Base-by-base conservation (phyloP, 208 protist species). In the Vickermania spadyakhi region DNA sequence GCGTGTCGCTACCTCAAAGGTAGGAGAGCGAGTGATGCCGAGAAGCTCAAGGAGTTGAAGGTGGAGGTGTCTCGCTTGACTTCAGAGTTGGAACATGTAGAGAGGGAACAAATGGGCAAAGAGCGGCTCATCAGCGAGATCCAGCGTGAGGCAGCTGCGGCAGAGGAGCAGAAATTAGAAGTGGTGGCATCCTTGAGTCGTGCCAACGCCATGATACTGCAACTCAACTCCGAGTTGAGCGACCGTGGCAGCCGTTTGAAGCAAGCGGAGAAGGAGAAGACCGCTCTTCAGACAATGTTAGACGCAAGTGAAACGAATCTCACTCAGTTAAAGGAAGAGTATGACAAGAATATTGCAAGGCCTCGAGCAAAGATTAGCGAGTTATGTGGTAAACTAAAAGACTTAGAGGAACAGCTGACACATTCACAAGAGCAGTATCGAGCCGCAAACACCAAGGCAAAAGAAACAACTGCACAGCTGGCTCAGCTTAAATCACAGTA, bases 1-100 rank as follows among this genome's bases (percentile, higher is more conserved):
- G 66, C 69, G n/a, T 79, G 70, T 41, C 66, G 70, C 13, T 75
- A 70, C 29, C 77, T 84, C 42, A 68, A 79, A 60, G 56, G 58
- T 1, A 53, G 72, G 52, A 55, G 73, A 1, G 21, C 13, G 7
- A 53, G 50, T 11, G 31, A 59, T 5, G 45, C 52, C 28, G 2
- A 3, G 28, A 50, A 51, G 61, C 28, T 72, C 55, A 66, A 64
- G 56, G 62, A 5, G 26, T 41, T 58, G 53, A 50, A 75, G 57
- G 50, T 30, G 3, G 62, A 69, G 36, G 27, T 57, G 7, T 29
- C 29, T 23, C n/a, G 52, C 21, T 23, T 67, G 29, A 27, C n/a
- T n/a, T 52, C 42, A 11, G 30, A 52, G 49, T 31, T 31, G 22
- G 52, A 52, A 25, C 53, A 29, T 30, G 41, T 61, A 36, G 29